Evolutionary conservation across 306 rosid species (phyloP), one percentile per base, ranked within the genome.

Genomic region (Lithocarpus polystachyus): DNA sequence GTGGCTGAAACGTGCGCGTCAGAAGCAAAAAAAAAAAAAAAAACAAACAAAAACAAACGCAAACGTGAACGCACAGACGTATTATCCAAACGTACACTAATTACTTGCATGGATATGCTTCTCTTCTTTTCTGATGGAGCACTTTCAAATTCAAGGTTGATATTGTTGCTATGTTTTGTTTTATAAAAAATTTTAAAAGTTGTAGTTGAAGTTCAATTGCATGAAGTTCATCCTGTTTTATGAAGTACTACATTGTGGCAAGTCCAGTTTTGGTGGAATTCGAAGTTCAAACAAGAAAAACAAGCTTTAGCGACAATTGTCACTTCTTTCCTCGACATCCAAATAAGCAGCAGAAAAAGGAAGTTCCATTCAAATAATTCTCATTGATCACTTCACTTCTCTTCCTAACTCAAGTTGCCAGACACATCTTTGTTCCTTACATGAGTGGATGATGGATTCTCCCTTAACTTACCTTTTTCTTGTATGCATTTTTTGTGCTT

Each of bases 61-160:
- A n/a, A n/a, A n/a, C n/a, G n/a, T n/a, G n/a, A n/a, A n/a, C n/a
- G n/a, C n/a, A n/a, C n/a, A n/a, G n/a, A n/a, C n/a, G n/a, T n/a
- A n/a, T n/a, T n/a, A n/a, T n/a, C n/a, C n/a, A n/a, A n/a, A n/a
- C n/a, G n/a, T n/a, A n/a, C n/a, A n/a, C n/a, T n/a, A n/a, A n/a
- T 65, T 70, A 1, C 48, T 71, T 37, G 43, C 10, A 37, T 68
- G 69, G 75, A 53, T 22, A 22, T 72, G 26, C 77, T 33, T 82
- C 56, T 10, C 2, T 79, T 31, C 2, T 54, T 53, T 72, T 74
- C 35, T 29, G 62, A 37, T 6, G 19, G 55, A 72, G 75, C 71
- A 3, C 19, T 67, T 73, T 26, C 68, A 31, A 72, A n/a, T 56
- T 61, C 76, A 51, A 78, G 71, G 52, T 70, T 71, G 48, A 43